phyloP scores from a whole-genome alignment of 805 yeast species.

The Starmerella potacharoeniae region DNA sequence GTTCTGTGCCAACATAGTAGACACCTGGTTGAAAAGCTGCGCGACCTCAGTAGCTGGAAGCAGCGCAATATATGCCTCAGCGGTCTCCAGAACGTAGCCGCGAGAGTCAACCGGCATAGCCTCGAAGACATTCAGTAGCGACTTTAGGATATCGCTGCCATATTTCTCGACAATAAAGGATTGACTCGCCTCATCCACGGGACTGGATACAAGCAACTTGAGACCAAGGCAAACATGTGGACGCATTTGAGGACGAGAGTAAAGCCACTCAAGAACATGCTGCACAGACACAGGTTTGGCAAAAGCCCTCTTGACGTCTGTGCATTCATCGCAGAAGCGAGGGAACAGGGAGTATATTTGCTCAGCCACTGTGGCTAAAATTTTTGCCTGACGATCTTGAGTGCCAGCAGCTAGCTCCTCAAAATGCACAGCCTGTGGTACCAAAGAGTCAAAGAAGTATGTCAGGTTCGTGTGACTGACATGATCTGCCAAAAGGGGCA shows the following conservation, averaged over 20 bases:
- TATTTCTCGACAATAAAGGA: conserved; percentile 43
- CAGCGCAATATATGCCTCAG: conserved; percentile 66
- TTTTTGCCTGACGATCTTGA: conserved; percentile 54
- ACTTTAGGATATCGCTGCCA: conserved; percentile 70
- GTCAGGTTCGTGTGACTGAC: conserved; percentile 58
- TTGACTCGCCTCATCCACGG: conserved; percentile 44
- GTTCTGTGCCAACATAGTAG: conserved; percentile 51
- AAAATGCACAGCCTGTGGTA: conserved; percentile 44
- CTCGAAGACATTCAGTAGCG: conserved; percentile 83
- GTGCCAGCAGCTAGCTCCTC: conserved; percentile 22
- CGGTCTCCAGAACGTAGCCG: conserved; percentile 74
- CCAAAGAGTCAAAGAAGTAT: conserved; percentile 49
- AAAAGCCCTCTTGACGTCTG: conserved; percentile 45
- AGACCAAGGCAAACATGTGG: conserved; percentile 75
- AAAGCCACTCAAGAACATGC: conserved; percentile 57
- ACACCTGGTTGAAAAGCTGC: conserved; percentile 73
- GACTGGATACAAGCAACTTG: conserved; percentile 66
- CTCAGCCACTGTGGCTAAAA: conserved; percentile 73
- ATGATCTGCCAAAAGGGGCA: conserved; percentile 82
- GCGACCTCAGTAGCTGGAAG: conserved; percentile 56
- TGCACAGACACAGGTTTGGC: conserved; percentile 49
- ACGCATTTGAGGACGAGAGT: conserved; percentile 64
- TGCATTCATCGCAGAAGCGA: conserved; percentile 76
- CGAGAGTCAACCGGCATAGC: conserved; percentile 74
- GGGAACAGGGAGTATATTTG: conserved; percentile 91